A percentile compares a stretch with the other conserved stretches of the same genome.
These are phyloP conservation scores for Cornus florida DNA, from an alignment of 148 eudicot species.

Conservation along the genomic window DNA sequence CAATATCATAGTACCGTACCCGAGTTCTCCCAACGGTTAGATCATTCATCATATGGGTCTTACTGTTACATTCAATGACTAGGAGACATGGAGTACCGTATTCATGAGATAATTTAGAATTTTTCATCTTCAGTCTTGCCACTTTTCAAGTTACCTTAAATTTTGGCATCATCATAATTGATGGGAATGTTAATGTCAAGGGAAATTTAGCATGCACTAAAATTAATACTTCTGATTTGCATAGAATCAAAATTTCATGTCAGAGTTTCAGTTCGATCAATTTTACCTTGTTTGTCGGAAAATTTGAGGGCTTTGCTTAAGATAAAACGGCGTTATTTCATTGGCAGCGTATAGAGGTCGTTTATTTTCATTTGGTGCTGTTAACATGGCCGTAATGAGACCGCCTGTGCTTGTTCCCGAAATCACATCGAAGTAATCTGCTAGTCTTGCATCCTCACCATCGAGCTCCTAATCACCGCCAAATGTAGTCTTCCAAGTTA, in stretches of 20 bases:
- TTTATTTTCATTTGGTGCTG: constrained; percentile 36
- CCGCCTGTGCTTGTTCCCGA: constrained; percentile 68
- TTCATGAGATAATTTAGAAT: too few relatives aligned
- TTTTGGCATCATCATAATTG: too few relatives aligned
- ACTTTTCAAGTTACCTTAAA: too few relatives aligned
- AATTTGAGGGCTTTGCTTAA: constrained; percentile 46
- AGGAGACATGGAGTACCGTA: too few relatives aligned
- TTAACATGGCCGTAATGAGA: constrained; percentile 54
- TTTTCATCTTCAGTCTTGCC: too few relatives aligned
- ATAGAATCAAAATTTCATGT: background rate
- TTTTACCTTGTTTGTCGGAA: constrained; percentile 45
- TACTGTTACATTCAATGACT: too few relatives aligned
- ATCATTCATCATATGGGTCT: too few relatives aligned
- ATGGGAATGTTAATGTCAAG: too few relatives aligned
- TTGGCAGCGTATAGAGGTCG: constrained; percentile 51
- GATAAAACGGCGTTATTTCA: constrained; percentile 54
- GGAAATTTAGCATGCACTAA: too few relatives aligned
- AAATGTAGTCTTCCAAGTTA: background rate
- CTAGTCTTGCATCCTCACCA: constrained; percentile 47
- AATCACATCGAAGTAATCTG: constrained; percentile 62
- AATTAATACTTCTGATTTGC: background rate
- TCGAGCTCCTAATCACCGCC: constrained; percentile 38
- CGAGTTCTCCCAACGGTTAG: too few relatives aligned
- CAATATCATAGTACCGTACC: too few relatives aligned
- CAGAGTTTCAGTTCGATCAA: background rate